phyloP scores from a whole-genome alignment of 2,329 filamentous ascomycete species.

The Lojkania enalia region DNA sequence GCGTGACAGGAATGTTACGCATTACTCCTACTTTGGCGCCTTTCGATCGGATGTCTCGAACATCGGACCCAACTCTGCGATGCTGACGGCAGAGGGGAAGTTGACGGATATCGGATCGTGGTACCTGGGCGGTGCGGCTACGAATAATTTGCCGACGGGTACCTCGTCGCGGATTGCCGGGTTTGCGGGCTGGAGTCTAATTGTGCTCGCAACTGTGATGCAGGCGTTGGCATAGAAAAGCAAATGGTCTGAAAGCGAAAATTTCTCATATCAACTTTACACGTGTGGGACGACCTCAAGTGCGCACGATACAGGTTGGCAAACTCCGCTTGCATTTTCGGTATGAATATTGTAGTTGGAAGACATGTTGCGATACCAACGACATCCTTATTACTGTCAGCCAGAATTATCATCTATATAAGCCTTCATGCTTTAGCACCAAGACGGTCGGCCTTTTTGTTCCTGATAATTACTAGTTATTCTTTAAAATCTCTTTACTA shows the following conservation, averaged over 20 bases:
- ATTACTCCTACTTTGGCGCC: conserved; percentile 76
- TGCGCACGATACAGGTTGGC: too few species aligned
- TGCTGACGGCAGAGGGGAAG: conserved; percentile 68
- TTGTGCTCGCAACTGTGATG: conserved; percentile 8
- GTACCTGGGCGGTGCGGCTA: conserved; percentile 66
- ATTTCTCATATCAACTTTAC: too few species aligned
- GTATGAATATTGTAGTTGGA: too few species aligned
- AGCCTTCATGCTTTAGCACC: too few species aligned
- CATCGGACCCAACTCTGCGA: conserved; percentile 71
- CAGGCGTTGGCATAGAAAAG: conserved; percentile 6
- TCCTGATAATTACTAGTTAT: too few species aligned
- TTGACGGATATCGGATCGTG: conserved; percentile 76
- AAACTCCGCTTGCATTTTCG: too few species aligned
- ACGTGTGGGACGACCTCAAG: too few species aligned
- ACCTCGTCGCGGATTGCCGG: conserved; percentile 12
- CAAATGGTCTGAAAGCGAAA: neutral
- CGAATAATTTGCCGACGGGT: conserved; percentile 43
- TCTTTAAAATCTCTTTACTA: too few species aligned
- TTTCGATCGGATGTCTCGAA: conserved; percentile 73
- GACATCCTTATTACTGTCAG: too few species aligned
- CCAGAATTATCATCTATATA: too few species aligned
- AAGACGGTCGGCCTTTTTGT: too few species aligned
- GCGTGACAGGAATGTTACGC: conserved; percentile 56
- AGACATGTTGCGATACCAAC: too few species aligned
- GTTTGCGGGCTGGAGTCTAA: conserved; percentile 17